Conservation (phyloP, 169 alveolate genomes). For the Plasmodium coatneyi region DNA sequence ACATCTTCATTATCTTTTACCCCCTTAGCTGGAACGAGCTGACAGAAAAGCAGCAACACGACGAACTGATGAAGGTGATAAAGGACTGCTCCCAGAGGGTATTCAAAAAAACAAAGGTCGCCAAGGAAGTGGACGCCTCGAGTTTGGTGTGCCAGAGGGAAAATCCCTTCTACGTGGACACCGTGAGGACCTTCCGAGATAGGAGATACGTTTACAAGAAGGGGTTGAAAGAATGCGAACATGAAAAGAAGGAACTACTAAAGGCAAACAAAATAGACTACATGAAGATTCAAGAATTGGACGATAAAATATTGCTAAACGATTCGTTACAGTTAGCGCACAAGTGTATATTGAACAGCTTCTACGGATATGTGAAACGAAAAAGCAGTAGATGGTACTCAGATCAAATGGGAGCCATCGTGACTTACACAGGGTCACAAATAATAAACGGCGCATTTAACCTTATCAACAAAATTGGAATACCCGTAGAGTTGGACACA, state of each 20-base stretch:
- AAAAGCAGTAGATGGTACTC: conserved; percentile 99
- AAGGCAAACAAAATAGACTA: conserved; percentile 85
- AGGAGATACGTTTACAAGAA: conserved; percentile 96
- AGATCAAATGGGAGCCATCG: conserved; percentile 99
- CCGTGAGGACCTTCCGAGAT: conserved; percentile 95
- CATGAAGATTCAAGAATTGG: conserved; percentile 89
- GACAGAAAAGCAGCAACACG: conserved; percentile 88
- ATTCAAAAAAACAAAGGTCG: conserved; percentile 78
- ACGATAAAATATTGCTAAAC: conserved; percentile 91
- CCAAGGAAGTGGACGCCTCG: conserved; percentile 82
- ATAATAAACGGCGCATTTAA: conserved; percentile 91
- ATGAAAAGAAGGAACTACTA: conserved; percentile 84
- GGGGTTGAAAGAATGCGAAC: conserved; percentile 88
- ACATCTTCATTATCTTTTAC: neutral
- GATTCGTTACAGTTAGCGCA: conserved; percentile 99
- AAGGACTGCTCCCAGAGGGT: conserved; percentile 87
- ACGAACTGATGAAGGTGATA: conserved; percentile 91
- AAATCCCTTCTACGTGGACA: conserved; percentile 97
- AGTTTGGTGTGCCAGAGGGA: conserved; percentile 98
- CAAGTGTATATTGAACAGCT: conserved; percentile 98
- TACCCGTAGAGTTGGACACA: conserved; percentile 99
- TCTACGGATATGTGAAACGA: conserved; percentile 99
- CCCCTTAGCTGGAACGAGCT: conserved; percentile 85
- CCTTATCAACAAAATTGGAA: conserved; percentile 95
- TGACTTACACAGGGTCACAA: conserved; percentile 96